Evolutionary conservation across 2,329 filamentous ascomycete species (phyloP).

Genomic region (Monilinia polystroma): DNA sequence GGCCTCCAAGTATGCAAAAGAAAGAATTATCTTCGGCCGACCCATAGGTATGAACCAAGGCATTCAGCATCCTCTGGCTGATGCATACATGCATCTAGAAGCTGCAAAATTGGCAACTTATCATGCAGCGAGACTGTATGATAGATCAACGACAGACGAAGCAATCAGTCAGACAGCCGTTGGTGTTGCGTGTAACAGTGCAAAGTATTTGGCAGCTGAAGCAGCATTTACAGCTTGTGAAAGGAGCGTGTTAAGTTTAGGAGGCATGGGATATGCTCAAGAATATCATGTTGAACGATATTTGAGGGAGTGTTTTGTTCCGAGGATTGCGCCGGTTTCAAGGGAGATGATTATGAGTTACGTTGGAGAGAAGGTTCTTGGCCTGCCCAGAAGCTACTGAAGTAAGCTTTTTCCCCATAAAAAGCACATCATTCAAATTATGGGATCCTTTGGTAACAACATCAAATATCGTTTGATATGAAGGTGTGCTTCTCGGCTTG

Average conservation of each 20-base stretch:
- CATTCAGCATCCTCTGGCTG: constrained; percentile 64
- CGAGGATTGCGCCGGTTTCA: constrained; percentile 62
- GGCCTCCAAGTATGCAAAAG: constrained; percentile 64
- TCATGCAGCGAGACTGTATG: constrained; percentile 63
- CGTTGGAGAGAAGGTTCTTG: constrained; percentile 66
- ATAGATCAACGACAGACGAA: constrained; percentile 51
- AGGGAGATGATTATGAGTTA: constrained; percentile 77
- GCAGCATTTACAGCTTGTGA: constrained; percentile 63
- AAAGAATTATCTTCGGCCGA: constrained; percentile 64
- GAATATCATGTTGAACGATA: constrained; percentile 67
- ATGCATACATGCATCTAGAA: constrained; percentile 64
- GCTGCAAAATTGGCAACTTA: constrained; percentile 64
- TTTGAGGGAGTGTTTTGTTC: constrained; percentile 63
- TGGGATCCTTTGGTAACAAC: not conserved
- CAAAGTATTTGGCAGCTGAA: constrained; percentile 69
- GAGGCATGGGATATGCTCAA: constrained; percentile 64
- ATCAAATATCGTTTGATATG: not conserved
- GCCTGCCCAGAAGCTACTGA: constrained; percentile 66
- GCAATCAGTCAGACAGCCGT: constrained; percentile 55
- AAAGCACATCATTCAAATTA: not conserved
- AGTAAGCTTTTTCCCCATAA: not conserved
- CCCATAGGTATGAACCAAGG: constrained; percentile 66
- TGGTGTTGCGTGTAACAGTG: constrained; percentile 65
- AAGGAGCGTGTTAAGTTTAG: constrained; percentile 57
- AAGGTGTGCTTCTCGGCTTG: not conserved